phyloP scores from a whole-genome alignment of 2,329 filamentous ascomycete genomes.

The Phoma sp. region DNA sequence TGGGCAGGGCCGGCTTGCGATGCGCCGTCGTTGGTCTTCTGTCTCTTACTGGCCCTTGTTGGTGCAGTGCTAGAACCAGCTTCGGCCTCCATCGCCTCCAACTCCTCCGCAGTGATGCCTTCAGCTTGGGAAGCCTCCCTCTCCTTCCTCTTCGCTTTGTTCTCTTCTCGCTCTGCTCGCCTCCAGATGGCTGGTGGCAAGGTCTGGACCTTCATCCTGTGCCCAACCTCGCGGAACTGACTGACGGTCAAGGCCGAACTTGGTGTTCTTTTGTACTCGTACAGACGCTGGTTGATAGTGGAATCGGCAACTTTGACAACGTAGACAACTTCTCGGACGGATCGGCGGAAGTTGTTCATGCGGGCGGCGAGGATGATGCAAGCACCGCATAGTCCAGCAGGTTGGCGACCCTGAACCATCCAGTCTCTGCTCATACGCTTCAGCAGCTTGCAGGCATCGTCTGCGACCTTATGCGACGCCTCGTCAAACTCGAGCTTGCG shows the following conservation, averaged over 20 bases:
- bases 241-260: slow-evolving; percentile 85
- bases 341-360: slow-evolving; percentile 97
- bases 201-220: slow-evolving; percentile 68
- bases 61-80: slow-evolving; percentile 17
- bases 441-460: slow-evolving; percentile 85
- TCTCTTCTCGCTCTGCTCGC: slow-evolving; percentile 59
- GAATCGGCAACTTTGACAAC: slow-evolving; percentile 95
- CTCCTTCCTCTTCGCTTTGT: slow-evolving; percentile 39
- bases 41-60: slow-evolving; percentile 31
- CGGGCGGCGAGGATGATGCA: slow-evolving; percentile 93
- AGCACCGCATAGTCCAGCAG: slow-evolving; percentile 91
- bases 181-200: slow-evolving; percentile 79
- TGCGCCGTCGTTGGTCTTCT: slow-evolving; percentile 29
- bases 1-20: slow-evolving; percentile 17
- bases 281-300: slow-evolving; percentile 88
- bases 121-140: slow-evolving; percentile 18
- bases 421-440: slow-evolving; percentile 95
- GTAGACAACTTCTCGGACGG: slow-evolving; percentile 93
- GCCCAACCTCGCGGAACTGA: slow-evolving; percentile 76
- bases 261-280: slow-evolving; percentile 89
- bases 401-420: slow-evolving; percentile 94
- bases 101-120: slow-evolving; percentile 10
- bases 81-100: slow-evolving; percentile 16
- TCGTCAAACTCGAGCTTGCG: slow-evolving; percentile 89
- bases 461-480: slow-evolving; percentile 81